A percentile compares a stretch with the other conserved stretches of the same genome.
These are phyloP conservation scores for Buxus sempervirens DNA, from an alignment of 164 flowering plant species.

Conservation along the genomic window DNA sequence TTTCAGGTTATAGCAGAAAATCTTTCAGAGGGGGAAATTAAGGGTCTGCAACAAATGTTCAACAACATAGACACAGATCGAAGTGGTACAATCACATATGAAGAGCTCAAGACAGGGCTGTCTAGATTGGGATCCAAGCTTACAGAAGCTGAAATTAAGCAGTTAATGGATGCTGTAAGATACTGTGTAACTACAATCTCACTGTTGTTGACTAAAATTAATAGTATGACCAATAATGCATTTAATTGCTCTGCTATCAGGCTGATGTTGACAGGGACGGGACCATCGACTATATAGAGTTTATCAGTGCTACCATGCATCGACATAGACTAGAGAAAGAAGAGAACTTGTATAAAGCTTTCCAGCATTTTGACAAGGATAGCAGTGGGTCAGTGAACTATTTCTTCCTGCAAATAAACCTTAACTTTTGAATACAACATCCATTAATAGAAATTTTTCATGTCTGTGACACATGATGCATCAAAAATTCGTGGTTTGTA, in stretches of 20 bases:
- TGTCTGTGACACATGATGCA: neutral
- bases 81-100: constrained; percentile 79
- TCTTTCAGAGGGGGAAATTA: constrained; percentile 80
- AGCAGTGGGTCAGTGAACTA: constrained; percentile 60
- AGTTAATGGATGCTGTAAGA: constrained; percentile 90
- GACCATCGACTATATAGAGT: constrained; percentile 78
- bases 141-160: constrained; percentile 62
- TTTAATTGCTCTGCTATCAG: constrained; percentile 30
- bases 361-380: constrained; percentile 78
- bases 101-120: constrained; percentile 76
- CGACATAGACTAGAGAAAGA: constrained; percentile 80
- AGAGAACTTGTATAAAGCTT: constrained; percentile 69
- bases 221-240: neutral
- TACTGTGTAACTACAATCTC: constrained; percentile 3
- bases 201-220: neutral
- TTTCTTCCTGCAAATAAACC: neutral
- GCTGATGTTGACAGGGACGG: constrained; percentile 88
- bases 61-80: constrained; percentile 89
- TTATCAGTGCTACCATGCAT: constrained; percentile 89
- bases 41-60: constrained; percentile 84
- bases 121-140: constrained; percentile 85
- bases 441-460: neutral
- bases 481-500: no score
- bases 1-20: constrained; percentile 80
- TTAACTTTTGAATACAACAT: neutral